Percentiles rank a stretch among this genome's conserved stretches.
Conservation (phyloP, 2,329 filamentous ascomycete genomes). For the Microsporum canis region DNA sequence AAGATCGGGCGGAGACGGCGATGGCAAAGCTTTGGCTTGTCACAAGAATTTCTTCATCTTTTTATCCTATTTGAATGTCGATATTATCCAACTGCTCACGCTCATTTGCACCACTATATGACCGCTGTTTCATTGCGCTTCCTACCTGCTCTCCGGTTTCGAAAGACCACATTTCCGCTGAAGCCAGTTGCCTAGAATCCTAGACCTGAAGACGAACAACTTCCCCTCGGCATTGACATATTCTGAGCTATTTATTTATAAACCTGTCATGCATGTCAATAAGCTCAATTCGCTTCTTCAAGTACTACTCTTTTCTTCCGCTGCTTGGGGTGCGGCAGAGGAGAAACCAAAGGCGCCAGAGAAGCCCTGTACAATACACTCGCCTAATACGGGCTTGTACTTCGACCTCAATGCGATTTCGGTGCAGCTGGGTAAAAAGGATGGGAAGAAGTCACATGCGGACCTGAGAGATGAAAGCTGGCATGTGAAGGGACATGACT, state of each 20-base stretch:
- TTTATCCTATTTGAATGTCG: neutral
- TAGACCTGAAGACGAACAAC: neutral
- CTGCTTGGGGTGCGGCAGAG: neutral
- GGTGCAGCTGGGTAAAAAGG: constrained; percentile 37
- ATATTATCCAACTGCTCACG: neutral
- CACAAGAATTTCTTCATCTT: neutral
- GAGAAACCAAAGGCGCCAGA: neutral
- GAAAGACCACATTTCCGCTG: neutral
- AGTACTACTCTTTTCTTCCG: neutral
- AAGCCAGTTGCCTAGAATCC: neutral
- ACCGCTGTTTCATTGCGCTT: too few species aligned
- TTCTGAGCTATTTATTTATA: neutral
- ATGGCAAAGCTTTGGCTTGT: neutral
- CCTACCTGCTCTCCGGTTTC: neutral
- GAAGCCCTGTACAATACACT: constrained; percentile 51
- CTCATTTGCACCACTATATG: neutral
- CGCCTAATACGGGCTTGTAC: constrained; percentile 49
- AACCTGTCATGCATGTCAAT: constrained; percentile 5
- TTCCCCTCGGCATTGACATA: neutral
- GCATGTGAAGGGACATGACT: constrained; percentile 40
- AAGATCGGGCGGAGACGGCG: neutral
- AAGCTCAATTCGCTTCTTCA: neutral
- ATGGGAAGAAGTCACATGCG: constrained; percentile 30
- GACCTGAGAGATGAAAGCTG: constrained; percentile 36
- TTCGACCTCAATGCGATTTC: constrained; percentile 52